These are phyloP conservation scores for Scedosporium aurantiacum DNA, from an alignment of 2,329 filamentous ascomycete species.

Conservation along the genomic window DNA sequence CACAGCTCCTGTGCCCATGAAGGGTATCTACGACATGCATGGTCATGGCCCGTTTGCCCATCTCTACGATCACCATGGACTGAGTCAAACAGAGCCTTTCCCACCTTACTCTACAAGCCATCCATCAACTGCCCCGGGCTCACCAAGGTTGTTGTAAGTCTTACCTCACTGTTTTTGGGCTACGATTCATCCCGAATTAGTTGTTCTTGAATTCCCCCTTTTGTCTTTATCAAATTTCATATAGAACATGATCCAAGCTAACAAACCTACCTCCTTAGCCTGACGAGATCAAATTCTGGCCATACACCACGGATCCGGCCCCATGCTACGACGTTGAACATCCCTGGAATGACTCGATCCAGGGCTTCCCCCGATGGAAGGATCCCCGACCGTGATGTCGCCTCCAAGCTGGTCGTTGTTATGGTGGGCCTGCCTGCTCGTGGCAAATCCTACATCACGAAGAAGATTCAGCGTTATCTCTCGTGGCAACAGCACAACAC, in stretches of 20 bases:
- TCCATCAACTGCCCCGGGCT: slow-evolving; percentile 46
- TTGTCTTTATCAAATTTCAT: background rate
- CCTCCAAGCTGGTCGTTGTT: slow-evolving; percentile 91
- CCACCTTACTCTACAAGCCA: slow-evolving; percentile 30
- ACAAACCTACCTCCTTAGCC: slow-evolving; percentile 10
- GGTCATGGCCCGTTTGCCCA: background rate
- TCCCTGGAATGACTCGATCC: slow-evolving; percentile 90
- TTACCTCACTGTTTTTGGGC: slow-evolving; percentile 9
- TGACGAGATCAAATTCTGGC: slow-evolving; percentile 59
- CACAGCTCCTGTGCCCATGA: background rate
- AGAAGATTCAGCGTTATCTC: slow-evolving; percentile 89
- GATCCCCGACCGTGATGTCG: slow-evolving; percentile 88
- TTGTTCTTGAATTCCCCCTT: slow-evolving; percentile 4
- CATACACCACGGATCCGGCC: slow-evolving; percentile 68
- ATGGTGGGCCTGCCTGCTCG: slow-evolving; percentile 95
- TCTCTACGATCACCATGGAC: background rate
- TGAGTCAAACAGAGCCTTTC: background rate
- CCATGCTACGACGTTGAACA: slow-evolving; percentile 90
- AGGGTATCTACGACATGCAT: background rate
- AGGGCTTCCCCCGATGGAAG: slow-evolving; percentile 91
- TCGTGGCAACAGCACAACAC: slow-evolving; percentile 97
- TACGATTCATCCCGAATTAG: slow-evolving; percentile 7
- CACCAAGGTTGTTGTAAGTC: slow-evolving; percentile 44
- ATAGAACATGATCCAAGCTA: background rate
- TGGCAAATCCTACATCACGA: slow-evolving; percentile 97